Percentiles rank a stretch among this genome's conserved stretches.
phyloP scores from a whole-genome alignment of 148 eudicot genomes.

The Camellia granthamiana region DNA sequence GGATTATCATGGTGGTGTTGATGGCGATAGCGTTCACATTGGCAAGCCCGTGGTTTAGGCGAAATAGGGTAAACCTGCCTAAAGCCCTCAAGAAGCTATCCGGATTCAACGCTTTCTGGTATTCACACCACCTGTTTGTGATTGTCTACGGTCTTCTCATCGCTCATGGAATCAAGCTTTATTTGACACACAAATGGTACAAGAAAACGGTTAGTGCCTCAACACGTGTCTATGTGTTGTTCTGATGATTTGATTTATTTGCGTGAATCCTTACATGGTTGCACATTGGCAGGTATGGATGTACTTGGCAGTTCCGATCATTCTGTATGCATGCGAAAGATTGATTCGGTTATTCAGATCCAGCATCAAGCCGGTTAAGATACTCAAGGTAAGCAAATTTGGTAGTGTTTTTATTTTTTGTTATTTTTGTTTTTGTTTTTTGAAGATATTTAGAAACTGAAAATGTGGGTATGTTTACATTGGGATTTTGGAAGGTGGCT shows the following conservation, averaged over 20 bases:
- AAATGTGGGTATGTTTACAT: background rate
- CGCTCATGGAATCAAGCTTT: conserved; percentile 44
- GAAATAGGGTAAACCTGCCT: conserved; percentile 39
- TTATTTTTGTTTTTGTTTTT: background rate
- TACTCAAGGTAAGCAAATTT: conserved; percentile 35
- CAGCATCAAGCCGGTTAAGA: conserved; percentile 53
- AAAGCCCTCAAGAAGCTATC: conserved; percentile 42
- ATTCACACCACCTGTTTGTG: conserved; percentile 54
- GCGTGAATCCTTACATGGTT: too few species aligned
- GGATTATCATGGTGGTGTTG: conserved; percentile 46
- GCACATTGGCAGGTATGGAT: conserved; percentile 48
- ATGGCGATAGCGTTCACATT: conserved; percentile 59
- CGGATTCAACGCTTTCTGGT: conserved; percentile 66
- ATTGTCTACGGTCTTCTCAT: conserved; percentile 44
- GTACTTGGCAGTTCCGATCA: conserved; percentile 46
- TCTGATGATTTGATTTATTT: too few species aligned
- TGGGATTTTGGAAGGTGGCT: conserved; percentile 39
- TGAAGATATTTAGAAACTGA: background rate
- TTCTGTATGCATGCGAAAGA: conserved; percentile 44
- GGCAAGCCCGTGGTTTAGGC: conserved; percentile 49
- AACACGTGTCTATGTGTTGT: background rate
- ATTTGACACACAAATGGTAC: conserved; percentile 40
- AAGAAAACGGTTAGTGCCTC: conserved; percentile 38
- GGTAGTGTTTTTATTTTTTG: background rate
- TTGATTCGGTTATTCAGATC: conserved; percentile 46